A percentile compares a stretch with the other conserved stretches of the same genome.
Evolutionary conservation across 345 rosid genomes (phyloP).

Genomic region (Sisymbrium irio): DNA sequence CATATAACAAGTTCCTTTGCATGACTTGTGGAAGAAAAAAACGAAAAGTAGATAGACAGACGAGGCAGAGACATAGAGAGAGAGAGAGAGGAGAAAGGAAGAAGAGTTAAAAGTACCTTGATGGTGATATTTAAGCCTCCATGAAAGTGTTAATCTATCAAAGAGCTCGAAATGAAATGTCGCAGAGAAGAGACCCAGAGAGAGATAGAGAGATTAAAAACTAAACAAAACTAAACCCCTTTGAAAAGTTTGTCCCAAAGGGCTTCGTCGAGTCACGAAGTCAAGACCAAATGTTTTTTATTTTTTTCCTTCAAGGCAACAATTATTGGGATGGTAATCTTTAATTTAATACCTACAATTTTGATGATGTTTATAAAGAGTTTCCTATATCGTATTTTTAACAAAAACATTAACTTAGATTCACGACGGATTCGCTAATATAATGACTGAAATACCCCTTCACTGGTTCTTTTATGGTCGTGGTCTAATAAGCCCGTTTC

Average conservation of each 20-base stretch:
- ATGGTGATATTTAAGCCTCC: constrained; percentile 27
- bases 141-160: constrained; percentile 22
- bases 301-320: not conserved
- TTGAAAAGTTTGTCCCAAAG: constrained; percentile 34
- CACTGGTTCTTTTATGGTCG: not conserved
- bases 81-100: not conserved
- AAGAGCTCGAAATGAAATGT: constrained; percentile 26
- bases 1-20: constrained; percentile 11
- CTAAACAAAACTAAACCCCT: constrained; percentile 22
- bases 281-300: constrained; percentile 20
- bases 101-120: constrained; percentile 26
- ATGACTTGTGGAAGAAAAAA: constrained; percentile 24
- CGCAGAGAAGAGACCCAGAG: constrained; percentile 35
- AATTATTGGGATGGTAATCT: constrained; percentile 32
- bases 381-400: constrained; percentile 3
- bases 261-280: constrained; percentile 36
- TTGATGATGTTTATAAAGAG: not conserved
- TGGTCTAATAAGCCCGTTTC: not conserved
- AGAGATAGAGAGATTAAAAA: constrained; percentile 24
- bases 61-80: not conserved
- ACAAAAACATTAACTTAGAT: not conserved
- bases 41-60: not conserved
- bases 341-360: constrained; percentile 6
- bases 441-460: constrained; percentile 21
- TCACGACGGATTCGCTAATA: constrained; percentile 19